phyloP scores from a whole-genome alignment of 495 filamentous ascomycete species.

The Bathelium albidoporum region DNA sequence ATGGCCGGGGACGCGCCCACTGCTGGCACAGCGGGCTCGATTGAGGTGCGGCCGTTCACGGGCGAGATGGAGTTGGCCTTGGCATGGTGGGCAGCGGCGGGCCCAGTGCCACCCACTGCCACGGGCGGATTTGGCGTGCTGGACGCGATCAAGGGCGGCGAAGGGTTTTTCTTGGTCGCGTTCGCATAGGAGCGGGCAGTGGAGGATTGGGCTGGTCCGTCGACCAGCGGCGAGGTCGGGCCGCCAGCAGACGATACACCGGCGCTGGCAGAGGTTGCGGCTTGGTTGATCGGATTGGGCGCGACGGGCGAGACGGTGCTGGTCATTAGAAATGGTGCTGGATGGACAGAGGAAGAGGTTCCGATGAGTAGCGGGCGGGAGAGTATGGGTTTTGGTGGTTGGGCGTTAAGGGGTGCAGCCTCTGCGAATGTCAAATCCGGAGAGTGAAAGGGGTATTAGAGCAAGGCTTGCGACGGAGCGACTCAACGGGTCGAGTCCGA shows the following conservation, averaged over 20 bases:
- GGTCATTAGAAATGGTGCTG: slow-evolving; percentile 30
- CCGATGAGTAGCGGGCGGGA: neutral
- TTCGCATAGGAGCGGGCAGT: slow-evolving; percentile 52
- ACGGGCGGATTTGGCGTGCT: slow-evolving; percentile 52
- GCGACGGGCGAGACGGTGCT: slow-evolving; percentile 29
- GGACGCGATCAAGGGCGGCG: slow-evolving; percentile 57
- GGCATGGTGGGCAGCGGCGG: slow-evolving; percentile 67
- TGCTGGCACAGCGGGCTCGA: slow-evolving; percentile 58
- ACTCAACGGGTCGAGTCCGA: neutral
- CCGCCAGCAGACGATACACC: slow-evolving; percentile 50
- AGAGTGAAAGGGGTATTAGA: slow-evolving; percentile 11
- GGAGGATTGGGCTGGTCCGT: slow-evolving; percentile 48
- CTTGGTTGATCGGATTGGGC: slow-evolving; percentile 39
- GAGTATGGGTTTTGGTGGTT: neutral
- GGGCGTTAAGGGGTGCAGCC: slow-evolving; percentile 6
- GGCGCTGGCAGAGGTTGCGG: slow-evolving; percentile 45
- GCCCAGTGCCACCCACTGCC: slow-evolving; percentile 59
- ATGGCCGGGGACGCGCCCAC: slow-evolving; percentile 40
- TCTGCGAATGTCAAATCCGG: slow-evolving; percentile 41
- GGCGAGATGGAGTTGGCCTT: slow-evolving; percentile 66
- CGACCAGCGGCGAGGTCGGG: slow-evolving; percentile 49
- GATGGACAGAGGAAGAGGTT: neutral
- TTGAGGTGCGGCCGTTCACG: slow-evolving; percentile 71
- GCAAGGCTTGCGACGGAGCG: neutral
- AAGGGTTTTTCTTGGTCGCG: slow-evolving; percentile 66